Base-by-base conservation (phyloP, 371 early-diverging fungal genomes). In the Mucor plumbeus region DNA sequence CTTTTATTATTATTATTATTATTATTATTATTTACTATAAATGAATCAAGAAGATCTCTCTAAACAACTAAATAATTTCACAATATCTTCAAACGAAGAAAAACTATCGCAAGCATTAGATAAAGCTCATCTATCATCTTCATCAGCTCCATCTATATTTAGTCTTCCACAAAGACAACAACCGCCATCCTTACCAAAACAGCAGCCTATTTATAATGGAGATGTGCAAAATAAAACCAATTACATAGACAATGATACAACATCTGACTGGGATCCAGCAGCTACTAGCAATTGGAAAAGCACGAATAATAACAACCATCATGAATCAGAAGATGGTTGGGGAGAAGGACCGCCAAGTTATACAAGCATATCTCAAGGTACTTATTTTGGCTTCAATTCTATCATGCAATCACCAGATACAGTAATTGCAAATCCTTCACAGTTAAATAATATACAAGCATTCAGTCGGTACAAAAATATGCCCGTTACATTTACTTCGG, bases 311-410 rank as follows among this genome's bases (percentile, higher is more conserved):
- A 41, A 41, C 15, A 11, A 41, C 19, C 48, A 54, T 6, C 34
- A 36, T 13, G 53, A 53, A 36, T 11, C 39, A 21, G 59, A 64
- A 13, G 70, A 64, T 21, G 70, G 68, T 15, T 76, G 70, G 74
- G 74, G 74, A 21, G 64, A 65, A 15, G 70, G 61, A 7, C 73
- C 74, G 7, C 74, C 74, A 0, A 57, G 67, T 9, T 69, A 69
- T 35, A 67, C 70, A 5, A 40, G 54, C 7, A 58, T 73, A 3
- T 47, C 39, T 3, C 69, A 73, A 58, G 70, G 65, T 1, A 73
- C 74, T 15, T 67, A 69, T 10, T 73, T 73, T 67, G 74, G 74
- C 2, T 69, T 73, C n/a, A 69, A 69, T 47, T 73, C 74, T 0
- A 61, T 73, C 14, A 33, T 68, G 44, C 40, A 60, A 44, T 4